Percentiles rank a stretch among this genome's conserved stretches.
Evolutionary conservation across 805 yeast genomes (phyloP).

Genomic region (Saccharomycopsis olivae): DNA sequence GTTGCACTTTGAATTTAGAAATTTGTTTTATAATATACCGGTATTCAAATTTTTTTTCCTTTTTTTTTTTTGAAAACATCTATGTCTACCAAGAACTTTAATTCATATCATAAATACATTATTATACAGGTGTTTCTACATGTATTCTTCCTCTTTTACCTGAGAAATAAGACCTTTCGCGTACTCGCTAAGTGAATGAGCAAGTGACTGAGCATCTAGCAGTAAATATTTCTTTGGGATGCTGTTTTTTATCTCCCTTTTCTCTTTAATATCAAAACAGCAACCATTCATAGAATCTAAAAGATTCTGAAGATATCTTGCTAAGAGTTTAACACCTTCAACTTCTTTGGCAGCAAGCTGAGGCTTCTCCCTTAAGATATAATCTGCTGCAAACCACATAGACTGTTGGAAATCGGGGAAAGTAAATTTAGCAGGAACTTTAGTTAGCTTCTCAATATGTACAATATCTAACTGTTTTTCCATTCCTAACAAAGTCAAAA

Average conservation of each 20-base stretch:
- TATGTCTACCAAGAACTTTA: no score
- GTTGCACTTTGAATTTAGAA: no score
- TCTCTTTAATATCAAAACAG: constrained; percentile 9
- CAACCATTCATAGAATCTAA: constrained; percentile 5
- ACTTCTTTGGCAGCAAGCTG: not conserved
- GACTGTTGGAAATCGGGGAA: constrained; percentile 69
- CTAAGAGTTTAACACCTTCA: not conserved
- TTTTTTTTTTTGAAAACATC: no score
- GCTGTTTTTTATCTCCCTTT: not conserved
- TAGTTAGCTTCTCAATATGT: constrained; percentile 52
- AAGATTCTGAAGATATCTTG: constrained; percentile 3
- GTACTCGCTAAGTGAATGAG: no score
- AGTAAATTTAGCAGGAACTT: constrained; percentile 65
- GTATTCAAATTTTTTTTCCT: no score
- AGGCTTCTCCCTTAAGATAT: not conserved
- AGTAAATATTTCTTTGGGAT: constrained; percentile 13
- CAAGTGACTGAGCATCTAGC: no score
- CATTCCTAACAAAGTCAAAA: constrained; percentile 54
- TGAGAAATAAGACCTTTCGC: no score
- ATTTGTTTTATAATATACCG: no score
- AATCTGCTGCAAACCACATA: constrained; percentile 39
- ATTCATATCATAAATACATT: no score
- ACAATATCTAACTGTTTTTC: constrained; percentile 52
- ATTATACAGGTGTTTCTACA: no score
- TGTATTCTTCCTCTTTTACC: no score